phyloP scores from a whole-genome alignment of 805 yeast genomes.

The Candida jianshihensis region DNA sequence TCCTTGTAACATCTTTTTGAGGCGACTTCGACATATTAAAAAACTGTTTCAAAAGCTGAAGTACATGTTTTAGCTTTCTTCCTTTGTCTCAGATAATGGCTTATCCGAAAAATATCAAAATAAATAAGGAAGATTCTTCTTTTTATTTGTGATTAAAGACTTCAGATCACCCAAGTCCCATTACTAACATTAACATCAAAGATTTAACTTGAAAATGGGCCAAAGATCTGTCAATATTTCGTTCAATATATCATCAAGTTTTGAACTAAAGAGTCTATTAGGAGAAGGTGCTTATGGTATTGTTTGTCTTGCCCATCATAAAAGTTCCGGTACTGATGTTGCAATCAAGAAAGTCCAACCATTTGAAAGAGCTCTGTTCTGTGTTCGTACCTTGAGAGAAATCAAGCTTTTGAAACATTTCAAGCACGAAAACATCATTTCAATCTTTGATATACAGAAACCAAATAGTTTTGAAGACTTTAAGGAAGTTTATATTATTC shows the following conservation, averaged over 20 bases:
- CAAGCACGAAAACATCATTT: conserved; percentile 88
- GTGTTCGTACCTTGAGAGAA: conserved; percentile 84
- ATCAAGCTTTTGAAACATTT: conserved; percentile 83
- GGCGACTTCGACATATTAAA: neutral
- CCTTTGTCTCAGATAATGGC: no score
- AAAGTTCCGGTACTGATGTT: conserved; percentile 81
- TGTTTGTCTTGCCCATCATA: conserved; percentile 83
- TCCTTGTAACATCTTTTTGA: neutral
- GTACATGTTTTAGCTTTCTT: no score
- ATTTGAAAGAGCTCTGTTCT: conserved; percentile 82
- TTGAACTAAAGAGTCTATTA: conserved; percentile 74
- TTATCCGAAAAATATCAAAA: no score
- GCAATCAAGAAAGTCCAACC: conserved; percentile 95
- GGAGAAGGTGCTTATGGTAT: conserved; percentile 98
- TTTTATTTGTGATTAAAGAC: no score
- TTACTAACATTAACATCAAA: neutral
- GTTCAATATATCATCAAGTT: conserved; percentile 83
- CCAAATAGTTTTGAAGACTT: conserved; percentile 73
- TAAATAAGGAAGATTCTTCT: no score
- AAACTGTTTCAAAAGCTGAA: no score
- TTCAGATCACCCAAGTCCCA: no score
- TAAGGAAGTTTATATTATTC: conserved; percentile 82
- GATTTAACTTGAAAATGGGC: conserved; percentile 2
- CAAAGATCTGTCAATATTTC: conserved; percentile 32
- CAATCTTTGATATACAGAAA: conserved; percentile 81